Evolutionary conservation across 1,139 yeast species (phyloP).

Genomic region (Zygoascus meyerae): DNA sequence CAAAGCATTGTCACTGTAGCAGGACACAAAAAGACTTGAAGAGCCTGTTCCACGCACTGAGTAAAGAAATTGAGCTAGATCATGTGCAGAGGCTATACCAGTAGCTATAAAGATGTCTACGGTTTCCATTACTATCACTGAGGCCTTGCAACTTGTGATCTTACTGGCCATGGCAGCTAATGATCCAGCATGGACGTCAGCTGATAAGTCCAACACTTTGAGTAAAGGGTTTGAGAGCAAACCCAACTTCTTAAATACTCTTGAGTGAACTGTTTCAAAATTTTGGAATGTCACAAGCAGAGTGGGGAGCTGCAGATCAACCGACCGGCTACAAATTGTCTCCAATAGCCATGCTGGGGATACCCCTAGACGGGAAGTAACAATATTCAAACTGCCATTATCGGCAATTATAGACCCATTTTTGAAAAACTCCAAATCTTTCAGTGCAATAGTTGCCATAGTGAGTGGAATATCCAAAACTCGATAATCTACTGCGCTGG

Average conservation of each 20-base stretch:
- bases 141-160: not conserved
- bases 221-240: slow-evolving; percentile 14
- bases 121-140: slow-evolving; percentile 18
- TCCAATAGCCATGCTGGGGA: slow-evolving; percentile 61
- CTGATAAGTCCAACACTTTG: slow-evolving; percentile 29
- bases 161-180: not conserved
- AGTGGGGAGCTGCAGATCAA: slow-evolving; percentile 4
- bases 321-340: slow-evolving; percentile 31
- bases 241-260: slow-evolving; percentile 28
- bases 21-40: slow-evolving; percentile 24
- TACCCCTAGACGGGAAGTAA: slow-evolving; percentile 58
- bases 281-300: slow-evolving; percentile 19
- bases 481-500: too few relatives aligned
- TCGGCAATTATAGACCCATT: slow-evolving; percentile 44
- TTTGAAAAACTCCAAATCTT: slow-evolving; percentile 52
- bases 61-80: slow-evolving; percentile 8
- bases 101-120: slow-evolving; percentile 39
- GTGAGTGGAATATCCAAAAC: too few relatives aligned
- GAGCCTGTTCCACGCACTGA: not conserved
- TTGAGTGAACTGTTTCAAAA: slow-evolving; percentile 27
- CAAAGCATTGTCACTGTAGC: slow-evolving; percentile 38
- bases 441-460: slow-evolving; percentile 8
- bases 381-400: slow-evolving; percentile 36
- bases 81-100: slow-evolving; percentile 10
- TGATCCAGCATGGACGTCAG: not conserved